These are phyloP conservation scores for Ramalina peruviana DNA, from an alignment of 495 filamentous ascomycete species.

Conservation along the genomic window DNA sequence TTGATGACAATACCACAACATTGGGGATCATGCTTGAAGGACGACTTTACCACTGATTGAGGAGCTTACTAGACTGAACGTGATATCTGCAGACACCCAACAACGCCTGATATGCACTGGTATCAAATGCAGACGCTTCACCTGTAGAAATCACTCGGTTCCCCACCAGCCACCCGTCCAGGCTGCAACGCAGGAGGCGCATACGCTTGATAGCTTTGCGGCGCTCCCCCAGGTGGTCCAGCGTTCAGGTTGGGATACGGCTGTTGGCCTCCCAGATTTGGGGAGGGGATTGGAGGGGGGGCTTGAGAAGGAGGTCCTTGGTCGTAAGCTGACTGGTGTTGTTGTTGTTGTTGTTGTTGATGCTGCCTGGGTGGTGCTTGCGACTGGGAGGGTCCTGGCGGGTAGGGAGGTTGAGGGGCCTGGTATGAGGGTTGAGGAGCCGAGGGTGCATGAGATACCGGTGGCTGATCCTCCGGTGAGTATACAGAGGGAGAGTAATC, in stretches of 20 bases:
- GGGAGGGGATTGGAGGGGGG: conserved; percentile 28
- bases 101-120: too few relatives aligned
- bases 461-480: conserved; percentile 36
- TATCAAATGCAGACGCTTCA: neutral
- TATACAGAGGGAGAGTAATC: conserved; percentile 49
- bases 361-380: conserved; percentile 31
- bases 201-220: conserved; percentile 36
- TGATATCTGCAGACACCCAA: too few relatives aligned
- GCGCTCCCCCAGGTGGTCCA: conserved; percentile 18
- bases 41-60: too few relatives aligned
- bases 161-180: conserved; percentile 12
- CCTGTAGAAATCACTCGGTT: conserved; percentile 18
- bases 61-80: neutral
- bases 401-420: conserved; percentile 26
- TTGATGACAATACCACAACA: too few relatives aligned
- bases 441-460: conserved; percentile 10
- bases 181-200: conserved; percentile 20
- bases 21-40: too few relatives aligned
- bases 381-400: conserved; percentile 13
- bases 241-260: conserved; percentile 29
- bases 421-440: conserved; percentile 20
- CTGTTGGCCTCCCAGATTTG: conserved; percentile 26
- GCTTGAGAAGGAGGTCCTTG: conserved; percentile 37
- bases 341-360: conserved; percentile 6
- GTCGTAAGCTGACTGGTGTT: conserved; percentile 20